These are phyloP conservation scores for Fragaria vesca DNA, from an alignment of 306 rosid genomes.

Conservation along the genomic window DNA sequence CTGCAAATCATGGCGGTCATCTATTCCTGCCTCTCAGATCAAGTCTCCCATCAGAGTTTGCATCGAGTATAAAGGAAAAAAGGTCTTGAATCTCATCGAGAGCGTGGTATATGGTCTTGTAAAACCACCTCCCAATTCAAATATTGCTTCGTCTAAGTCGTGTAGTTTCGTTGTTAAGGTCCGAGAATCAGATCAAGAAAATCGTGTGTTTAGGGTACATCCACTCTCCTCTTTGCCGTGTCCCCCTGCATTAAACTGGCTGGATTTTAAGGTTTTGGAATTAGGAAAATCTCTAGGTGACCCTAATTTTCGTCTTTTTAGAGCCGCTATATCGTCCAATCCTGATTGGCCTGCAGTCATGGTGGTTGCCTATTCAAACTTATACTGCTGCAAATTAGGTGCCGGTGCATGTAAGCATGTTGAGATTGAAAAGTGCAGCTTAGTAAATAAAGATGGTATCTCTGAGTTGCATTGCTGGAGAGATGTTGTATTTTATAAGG, in stretches of 20 bases:
- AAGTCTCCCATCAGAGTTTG: constrained; percentile 1
- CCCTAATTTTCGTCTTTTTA: not conserved
- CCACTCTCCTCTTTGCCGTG: not conserved
- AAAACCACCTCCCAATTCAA: not conserved
- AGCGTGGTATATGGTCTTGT: not conserved
- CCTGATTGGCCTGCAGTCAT: not conserved
- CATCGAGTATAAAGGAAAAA: not conserved
- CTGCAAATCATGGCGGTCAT: constrained; percentile 23
- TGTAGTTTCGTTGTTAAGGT: not conserved
- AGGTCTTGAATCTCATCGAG: not conserved
- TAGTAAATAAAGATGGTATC: not conserved
- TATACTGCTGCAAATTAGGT: constrained; percentile 2
- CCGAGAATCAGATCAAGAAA: not conserved
- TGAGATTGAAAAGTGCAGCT: not conserved
- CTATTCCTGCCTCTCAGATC: constrained; percentile 11
- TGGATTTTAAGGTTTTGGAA: constrained; percentile 25
- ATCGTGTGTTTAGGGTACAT: not conserved
- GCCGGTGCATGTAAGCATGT: not conserved
- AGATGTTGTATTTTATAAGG: not conserved
- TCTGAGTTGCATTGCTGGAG: too few relatives aligned
- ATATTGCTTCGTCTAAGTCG: not conserved
- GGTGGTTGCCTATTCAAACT: not conserved
- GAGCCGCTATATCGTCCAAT: constrained; percentile 16
- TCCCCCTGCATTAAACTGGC: constrained; percentile 6
- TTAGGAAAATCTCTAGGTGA: constrained; percentile 4